Evolutionary conservation across 805 yeast species (phyloP).

Genomic region (Ogataea corticis): DNA sequence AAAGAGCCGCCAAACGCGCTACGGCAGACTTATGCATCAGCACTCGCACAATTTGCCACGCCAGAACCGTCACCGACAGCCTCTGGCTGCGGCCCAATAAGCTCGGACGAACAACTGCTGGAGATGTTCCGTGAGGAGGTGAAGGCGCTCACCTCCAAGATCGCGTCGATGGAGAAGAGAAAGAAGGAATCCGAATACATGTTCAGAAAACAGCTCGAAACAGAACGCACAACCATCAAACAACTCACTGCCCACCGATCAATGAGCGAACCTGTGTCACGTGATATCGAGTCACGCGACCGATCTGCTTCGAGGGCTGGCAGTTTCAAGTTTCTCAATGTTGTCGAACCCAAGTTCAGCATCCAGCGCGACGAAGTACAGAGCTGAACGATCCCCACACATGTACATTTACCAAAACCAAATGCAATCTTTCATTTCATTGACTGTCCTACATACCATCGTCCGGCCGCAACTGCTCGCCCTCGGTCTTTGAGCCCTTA

Average conservation of each 20-base stretch:
- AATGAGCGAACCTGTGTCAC: slow-evolving; percentile 10
- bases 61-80: not conserved
- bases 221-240: slow-evolving; percentile 29
- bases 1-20: not conserved
- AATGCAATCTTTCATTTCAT: not conserved
- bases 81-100: slow-evolving; percentile 22
- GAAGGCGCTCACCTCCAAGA: slow-evolving; percentile 21
- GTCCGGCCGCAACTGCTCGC: slow-evolving; percentile 48
- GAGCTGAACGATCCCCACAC: not conserved
- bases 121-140: slow-evolving; percentile 33
- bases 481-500: slow-evolving; percentile 43
- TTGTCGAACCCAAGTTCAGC: slow-evolving; percentile 24
- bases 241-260: slow-evolving; percentile 19
- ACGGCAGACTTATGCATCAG: not conserved
- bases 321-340: slow-evolving; percentile 50
- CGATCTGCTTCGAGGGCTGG: slow-evolving; percentile 55
- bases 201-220: slow-evolving; percentile 22
- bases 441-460: slow-evolving; percentile 38
- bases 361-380: slow-evolving; percentile 15
- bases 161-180: slow-evolving; percentile 21
- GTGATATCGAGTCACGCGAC: slow-evolving; percentile 1
- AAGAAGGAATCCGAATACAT: slow-evolving; percentile 26
- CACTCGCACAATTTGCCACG: slow-evolving; percentile 1
- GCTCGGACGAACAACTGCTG: slow-evolving; percentile 30
- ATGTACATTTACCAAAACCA: not conserved